Evolutionary conservation across 768 basidiomycete genomes (phyloP).

Genomic region (Suillus americanus): DNA sequence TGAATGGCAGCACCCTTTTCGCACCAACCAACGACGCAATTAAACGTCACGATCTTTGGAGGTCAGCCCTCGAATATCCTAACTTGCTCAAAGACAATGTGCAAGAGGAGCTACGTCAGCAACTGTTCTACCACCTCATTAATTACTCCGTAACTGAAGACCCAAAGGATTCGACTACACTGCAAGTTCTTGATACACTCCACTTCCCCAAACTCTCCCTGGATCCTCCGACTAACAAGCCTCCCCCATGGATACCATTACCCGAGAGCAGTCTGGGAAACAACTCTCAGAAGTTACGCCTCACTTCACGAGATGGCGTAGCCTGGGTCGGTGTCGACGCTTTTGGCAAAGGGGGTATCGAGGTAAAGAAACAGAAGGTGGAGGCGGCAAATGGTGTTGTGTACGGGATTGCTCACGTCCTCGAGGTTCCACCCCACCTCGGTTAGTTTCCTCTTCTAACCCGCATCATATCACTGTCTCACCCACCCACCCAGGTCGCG

Average conservation of each 20-base stretch:
- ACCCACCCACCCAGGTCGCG: slow-evolving; percentile 44
- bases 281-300: slow-evolving; percentile 77
- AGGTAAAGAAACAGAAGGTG: slow-evolving; percentile 55
- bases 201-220: slow-evolving; percentile 63
- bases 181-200: slow-evolving; percentile 53
- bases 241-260: slow-evolving; percentile 83
- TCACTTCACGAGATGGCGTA: slow-evolving; percentile 49
- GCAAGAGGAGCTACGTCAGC: slow-evolving; percentile 80
- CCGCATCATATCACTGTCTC: slow-evolving; percentile 2
- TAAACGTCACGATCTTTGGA: slow-evolving; percentile 44
- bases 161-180: slow-evolving; percentile 38
- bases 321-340: slow-evolving; percentile 71
- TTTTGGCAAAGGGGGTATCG: slow-evolving; percentile 72
- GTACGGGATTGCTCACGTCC: slow-evolving; percentile 70
- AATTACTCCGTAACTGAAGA: slow-evolving; percentile 66
- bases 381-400: slow-evolving; percentile 77
- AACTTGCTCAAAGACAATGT: slow-evolving; percentile 69
- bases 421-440: slow-evolving; percentile 73
- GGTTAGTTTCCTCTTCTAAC: slow-evolving; percentile 44
- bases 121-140: slow-evolving; percentile 91
- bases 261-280: slow-evolving; percentile 81
- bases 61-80: slow-evolving; percentile 25
- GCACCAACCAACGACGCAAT: slow-evolving; percentile 96
- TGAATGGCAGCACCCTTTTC: slow-evolving; percentile 83
- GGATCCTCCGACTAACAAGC: slow-evolving; percentile 64